phyloP scores from a whole-genome alignment of 108 stramenopile genomes.

The Nitzschia palea region DNA sequence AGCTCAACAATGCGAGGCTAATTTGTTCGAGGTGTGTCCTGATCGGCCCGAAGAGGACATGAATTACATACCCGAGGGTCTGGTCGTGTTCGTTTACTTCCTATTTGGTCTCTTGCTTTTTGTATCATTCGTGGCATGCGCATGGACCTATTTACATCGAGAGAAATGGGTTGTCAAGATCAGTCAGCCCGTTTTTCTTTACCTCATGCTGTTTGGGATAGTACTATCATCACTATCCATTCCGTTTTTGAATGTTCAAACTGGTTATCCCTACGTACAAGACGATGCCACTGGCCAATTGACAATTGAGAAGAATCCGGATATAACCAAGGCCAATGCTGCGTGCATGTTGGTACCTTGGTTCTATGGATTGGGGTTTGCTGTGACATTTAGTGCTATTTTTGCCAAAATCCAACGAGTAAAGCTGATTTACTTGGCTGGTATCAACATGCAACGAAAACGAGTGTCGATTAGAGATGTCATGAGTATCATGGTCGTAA shows the following conservation, averaged over 20 bases:
- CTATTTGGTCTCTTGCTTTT: slow-evolving; percentile 11
- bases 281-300: slow-evolving; percentile 5
- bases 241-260: slow-evolving; percentile 21
- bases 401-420: slow-evolving; percentile 44
- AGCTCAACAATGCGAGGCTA: not conserved
- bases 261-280: slow-evolving; percentile 17
- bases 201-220: slow-evolving; percentile 13
- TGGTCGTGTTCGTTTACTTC: slow-evolving; percentile 6
- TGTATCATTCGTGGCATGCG: not conserved
- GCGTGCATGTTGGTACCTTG: slow-evolving; percentile 45
- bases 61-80: slow-evolving; percentile 15
- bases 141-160: slow-evolving; percentile 26
- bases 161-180: slow-evolving; percentile 25
- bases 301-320: slow-evolving; percentile 6
- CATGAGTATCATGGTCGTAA: slow-evolving; percentile 17
- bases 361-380: slow-evolving; percentile 41
- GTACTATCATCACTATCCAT: slow-evolving; percentile 19
- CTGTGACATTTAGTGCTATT: slow-evolving; percentile 22
- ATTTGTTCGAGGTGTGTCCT: slow-evolving; percentile 13
- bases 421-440: slow-evolving; percentile 24
- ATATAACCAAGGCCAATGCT: slow-evolving; percentile 13
- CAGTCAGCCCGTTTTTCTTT: slow-evolving; percentile 32
- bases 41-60: slow-evolving; percentile 31
- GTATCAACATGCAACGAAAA: slow-evolving; percentile 24
- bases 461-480: slow-evolving; percentile 27